Evolutionary conservation across 495 filamentous ascomycete species (phyloP), one percentile per base, ranked within the genome.

Genomic region (Thermochaetoides thermophila): DNA sequence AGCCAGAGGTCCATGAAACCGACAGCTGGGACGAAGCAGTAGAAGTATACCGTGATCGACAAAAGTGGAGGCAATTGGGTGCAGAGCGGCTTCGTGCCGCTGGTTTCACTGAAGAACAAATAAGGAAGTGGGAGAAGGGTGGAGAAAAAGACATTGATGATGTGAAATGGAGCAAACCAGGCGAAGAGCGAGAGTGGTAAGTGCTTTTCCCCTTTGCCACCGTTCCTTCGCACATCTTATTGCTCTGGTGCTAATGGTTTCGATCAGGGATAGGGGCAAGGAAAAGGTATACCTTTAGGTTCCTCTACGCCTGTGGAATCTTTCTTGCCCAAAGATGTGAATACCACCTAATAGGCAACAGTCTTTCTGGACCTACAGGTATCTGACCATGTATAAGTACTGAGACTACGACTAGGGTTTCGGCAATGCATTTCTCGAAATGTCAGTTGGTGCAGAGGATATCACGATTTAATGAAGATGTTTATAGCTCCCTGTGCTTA

Each of bases 141-240:
- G 64, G 64, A 1, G 68, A 68, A 37, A 64, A 63, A 38, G 67
- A 76, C 42, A 66, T 73, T 34, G 76, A 78, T 19, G 72, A 84
- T 48, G 78, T 92, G 9, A 66, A 55, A 41, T 97, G 89, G 87
- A 65, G 66, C 27, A 79, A 75, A 49, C 72, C 68, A 28, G 86
- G 84, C 0, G 79, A 84, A 39, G 64, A 71, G n/a, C 69, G 84
- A 22, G 87, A 92, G 49, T 95, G 86, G 86, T 86, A 96, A 12
- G 26, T 13, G n/a, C n/a, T n/a, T n/a, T n/a, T n/a, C n/a, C n/a
- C n/a, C n/a, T n/a, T n/a, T n/a, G n/a, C n/a, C n/a, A n/a, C n/a
- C n/a, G n/a, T 8, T 32, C 11, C 4, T 13, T 23, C 15, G 1
- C 2, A 14, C 11, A 15, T 18, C n/a, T 10, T 1, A 32, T 8